A percentile compares a stretch with the other conserved stretches of the same genome.
These are phyloP conservation scores for Pichiaceae sp. DNA, from an alignment of 1,139 yeast genomes.

Conservation along the genomic window DNA sequence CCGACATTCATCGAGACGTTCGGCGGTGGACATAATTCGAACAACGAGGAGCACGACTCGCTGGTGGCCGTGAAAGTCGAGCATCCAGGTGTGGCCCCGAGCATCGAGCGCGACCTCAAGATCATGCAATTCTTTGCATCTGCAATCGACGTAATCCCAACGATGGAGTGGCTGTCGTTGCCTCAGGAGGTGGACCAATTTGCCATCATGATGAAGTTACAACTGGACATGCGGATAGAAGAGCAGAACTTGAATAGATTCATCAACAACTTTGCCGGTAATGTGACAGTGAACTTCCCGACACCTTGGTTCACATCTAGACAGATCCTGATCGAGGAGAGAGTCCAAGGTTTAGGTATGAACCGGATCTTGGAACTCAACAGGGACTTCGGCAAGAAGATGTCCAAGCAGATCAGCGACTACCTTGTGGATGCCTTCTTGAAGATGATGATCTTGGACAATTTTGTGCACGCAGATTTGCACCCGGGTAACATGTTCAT, in stretches of 20 bases:
- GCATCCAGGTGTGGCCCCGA: conserved; percentile 74
- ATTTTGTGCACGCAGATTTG: conserved; percentile 90
- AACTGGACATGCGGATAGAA: conserved; percentile 83
- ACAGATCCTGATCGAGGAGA: conserved; percentile 79
- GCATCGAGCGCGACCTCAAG: conserved; percentile 70
- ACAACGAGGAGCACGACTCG: conserved; percentile 25
- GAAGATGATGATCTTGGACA: conserved; percentile 85
- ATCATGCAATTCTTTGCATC: conserved; percentile 80
- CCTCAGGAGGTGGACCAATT: conserved; percentile 94
- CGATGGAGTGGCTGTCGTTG: conserved; percentile 94
- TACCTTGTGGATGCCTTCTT: conserved; percentile 85
- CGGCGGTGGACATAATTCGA: neutral
- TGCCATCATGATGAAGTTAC: conserved; percentile 76
- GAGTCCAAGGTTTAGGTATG: conserved; percentile 77
- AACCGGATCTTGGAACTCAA: conserved; percentile 43
- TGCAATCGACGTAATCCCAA: conserved; percentile 63
- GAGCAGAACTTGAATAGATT: conserved; percentile 72
- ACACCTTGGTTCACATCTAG: conserved; percentile 66
- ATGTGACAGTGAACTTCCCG: conserved; percentile 72
- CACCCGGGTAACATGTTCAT: conserved; percentile 96
- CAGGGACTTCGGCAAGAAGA: conserved; percentile 39
- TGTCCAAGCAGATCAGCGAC: conserved; percentile 74
- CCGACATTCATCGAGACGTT: conserved; percentile 30
- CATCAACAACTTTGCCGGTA: conserved; percentile 48
- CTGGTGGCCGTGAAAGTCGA: conserved; percentile 86